Base-by-base conservation (phyloP, 2,329 filamentous ascomycete species). In the Curvularia hawaiiensis region DNA sequence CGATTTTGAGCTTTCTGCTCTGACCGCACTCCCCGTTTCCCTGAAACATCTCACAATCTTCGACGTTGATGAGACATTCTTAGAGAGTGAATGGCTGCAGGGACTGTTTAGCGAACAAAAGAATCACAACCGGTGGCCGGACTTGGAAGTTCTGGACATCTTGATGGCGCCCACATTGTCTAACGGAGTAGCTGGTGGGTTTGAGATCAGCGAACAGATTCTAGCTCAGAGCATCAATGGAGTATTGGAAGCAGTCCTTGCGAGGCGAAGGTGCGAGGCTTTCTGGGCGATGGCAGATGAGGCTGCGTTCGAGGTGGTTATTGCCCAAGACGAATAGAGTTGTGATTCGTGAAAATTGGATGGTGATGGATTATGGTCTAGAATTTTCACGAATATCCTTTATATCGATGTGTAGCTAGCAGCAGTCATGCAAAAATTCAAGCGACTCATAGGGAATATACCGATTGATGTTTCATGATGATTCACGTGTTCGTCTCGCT, bases 1-100 rank as follows among this genome's bases (percentile, higher is more conserved):
- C 22, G 59, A 63, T 26, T 65, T 62, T 22, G 55, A 60, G 3
- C 55, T 65, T 2, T 52, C 59, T 10, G 54, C 63, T 6, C 30
- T 20, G 4, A 6, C 24, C 1, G 57, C 50, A 10, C 33, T 64
- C 2, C 63, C 63, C 0, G 35, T 40, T 0, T 54, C 18, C n/a
- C 40, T 65, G 30, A 41, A 45, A 14, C 31, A 62, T 50, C 47
- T 65, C 33, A 53, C 50, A 18, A 39, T 64, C 0, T 65, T 60
- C 10, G 63, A 65, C 16, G 59, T 54, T 12, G 53, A 62, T 33
- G 35, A 40, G 9, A 16, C 28, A 3, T 47, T 65, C 14, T 35
- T 64, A 9, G 26, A 41, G 5, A 54, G 56, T 1, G 11, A 11
- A 1, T 65, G 59, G 61, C 20, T 65, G 16, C 26, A 52, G 9